Base-by-base conservation (phyloP, 2,329 filamentous ascomycete species). In the Microascus cirrosus region DNA sequence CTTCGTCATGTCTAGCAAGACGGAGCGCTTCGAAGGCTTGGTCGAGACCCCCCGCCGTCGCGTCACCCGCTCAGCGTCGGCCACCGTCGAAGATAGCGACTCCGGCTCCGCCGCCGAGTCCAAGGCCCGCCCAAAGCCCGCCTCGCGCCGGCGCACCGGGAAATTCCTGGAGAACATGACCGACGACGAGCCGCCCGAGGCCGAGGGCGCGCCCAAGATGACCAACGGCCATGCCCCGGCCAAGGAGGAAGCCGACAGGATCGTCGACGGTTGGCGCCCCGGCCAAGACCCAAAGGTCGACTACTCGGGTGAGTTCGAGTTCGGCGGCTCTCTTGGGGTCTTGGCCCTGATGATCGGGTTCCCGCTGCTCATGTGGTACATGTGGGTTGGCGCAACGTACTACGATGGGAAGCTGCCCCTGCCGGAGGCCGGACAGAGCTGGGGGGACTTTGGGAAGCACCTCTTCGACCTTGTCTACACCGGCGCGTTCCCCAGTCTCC, bases 361-460 rank as follows among this genome's bases (percentile, higher is more conserved):
- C 73, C 94, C 94, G n/a, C 61, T 86, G 42, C 81, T 99, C 65
- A 97, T 97, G 93, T 96, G 90, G 81, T 97, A 96, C 76, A 96
- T 99, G 92, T 97, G 92, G 92, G 86, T 95, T 71, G 94, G 94
- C 55, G 89, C 93, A 36, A 92, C 86, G 55, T 96, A 93, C 75
- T 99, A 96, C 74, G 77, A 90, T 68, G 93, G 93, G 64, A 85
- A 88, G 62, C 78, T 95, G 56, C 94, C 94, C 18, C 74, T 76
- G 51, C 88, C 84, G 1, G 74, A 74, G 2, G 69, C 81, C 51
- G 87, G 81, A 50, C 80, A 95, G 76, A 85, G 78, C 64, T 82
- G 83, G 69, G 63, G 67, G 13, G 85, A 93, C 20, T 97, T 96
- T 69, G 77, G 81, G 58, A 72, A 77, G 59, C 85, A 95, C 63